Conservation (phyloP, 2,329 filamentous ascomycete genomes). For the Ampelomyces quisqualis region DNA sequence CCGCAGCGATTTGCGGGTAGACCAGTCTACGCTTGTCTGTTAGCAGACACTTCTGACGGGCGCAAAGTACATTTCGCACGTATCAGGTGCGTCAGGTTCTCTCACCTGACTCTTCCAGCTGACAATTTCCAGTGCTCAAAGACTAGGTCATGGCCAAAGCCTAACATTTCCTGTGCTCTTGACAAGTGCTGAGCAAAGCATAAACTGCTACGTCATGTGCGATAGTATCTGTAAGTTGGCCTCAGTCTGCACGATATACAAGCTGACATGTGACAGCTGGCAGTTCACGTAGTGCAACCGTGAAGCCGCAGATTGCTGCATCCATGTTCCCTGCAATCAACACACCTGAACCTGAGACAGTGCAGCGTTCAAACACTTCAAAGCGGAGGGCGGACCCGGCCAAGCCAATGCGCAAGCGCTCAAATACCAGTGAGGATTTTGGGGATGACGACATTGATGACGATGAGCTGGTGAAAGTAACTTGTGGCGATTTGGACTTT, state of each 20-base stretch:
- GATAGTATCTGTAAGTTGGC: slow-evolving; percentile 69
- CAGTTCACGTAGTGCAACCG: slow-evolving; percentile 55
- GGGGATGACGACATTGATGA: slow-evolving; percentile 57
- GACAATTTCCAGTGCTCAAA: slow-evolving; percentile 67
- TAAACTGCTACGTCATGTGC: slow-evolving; percentile 74
- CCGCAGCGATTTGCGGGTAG: slow-evolving; percentile 64
- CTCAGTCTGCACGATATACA: rapidly evolving
- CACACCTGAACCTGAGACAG: slow-evolving; percentile 12
- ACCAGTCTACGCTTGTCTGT: slow-evolving; percentile 68
- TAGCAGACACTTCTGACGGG: slow-evolving; percentile 71
- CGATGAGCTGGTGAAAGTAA: slow-evolving; percentile 52
- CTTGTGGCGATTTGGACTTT: slow-evolving; percentile 46
- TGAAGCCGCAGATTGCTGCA: slow-evolving; percentile 53
- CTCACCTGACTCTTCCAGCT: no score
- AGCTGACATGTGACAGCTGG: slow-evolving; percentile 50
- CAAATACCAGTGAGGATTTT: slow-evolving; percentile 50
- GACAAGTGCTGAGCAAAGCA: slow-evolving; percentile 55
- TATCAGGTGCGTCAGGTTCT: slow-evolving; percentile 56
- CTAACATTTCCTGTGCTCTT: slow-evolving; percentile 62
- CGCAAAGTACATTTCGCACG: slow-evolving; percentile 67
- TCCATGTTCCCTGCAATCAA: slow-evolving; percentile 47
- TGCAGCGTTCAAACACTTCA: slow-evolving; percentile 32
- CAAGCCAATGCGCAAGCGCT: slow-evolving; percentile 8
- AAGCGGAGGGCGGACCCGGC: slow-evolving; percentile 27
- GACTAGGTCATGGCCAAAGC: slow-evolving; percentile 62